phyloP scores from a whole-genome alignment of 768 basidiomycete species.

The Pleurotus tuber-regium region DNA sequence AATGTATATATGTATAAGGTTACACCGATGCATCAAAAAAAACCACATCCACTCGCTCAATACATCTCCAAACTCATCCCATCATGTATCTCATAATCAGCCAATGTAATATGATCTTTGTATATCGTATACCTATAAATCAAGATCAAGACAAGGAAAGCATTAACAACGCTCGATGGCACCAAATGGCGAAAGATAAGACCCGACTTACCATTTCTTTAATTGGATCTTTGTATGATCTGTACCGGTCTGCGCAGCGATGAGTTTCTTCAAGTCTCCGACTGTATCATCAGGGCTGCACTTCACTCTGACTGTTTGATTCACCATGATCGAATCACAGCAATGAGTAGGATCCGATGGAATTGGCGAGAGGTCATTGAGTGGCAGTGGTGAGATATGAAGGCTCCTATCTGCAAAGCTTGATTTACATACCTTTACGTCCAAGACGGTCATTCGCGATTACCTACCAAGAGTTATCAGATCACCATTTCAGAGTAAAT shows the following conservation, averaged over 20 bases:
- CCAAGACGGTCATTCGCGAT: slow-evolving; percentile 96
- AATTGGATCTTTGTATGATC: slow-evolving; percentile 81
- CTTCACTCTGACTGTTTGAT: slow-evolving; percentile 82
- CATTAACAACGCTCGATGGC: background rate
- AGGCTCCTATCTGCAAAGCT: too few relatives aligned
- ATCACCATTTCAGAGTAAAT: background rate
- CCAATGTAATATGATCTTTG: slow-evolving; percentile 93
- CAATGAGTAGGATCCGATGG: background rate
- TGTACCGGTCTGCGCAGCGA: slow-evolving; percentile 95
- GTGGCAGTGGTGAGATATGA: too few relatives aligned
- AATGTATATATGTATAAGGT: background rate
- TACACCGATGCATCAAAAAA: background rate
- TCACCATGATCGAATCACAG: background rate
- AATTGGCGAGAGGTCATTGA: too few relatives aligned
- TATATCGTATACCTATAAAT: slow-evolving; percentile 81
- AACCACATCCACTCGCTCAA: slow-evolving; percentile 29
- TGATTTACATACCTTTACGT: slow-evolving; percentile 67
- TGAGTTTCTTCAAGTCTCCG: slow-evolving; percentile 95
- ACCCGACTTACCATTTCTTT: slow-evolving; percentile 94
- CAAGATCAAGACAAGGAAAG: slow-evolving; percentile 1
- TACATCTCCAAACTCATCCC: slow-evolving; percentile 96
- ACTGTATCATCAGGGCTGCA: slow-evolving; percentile 95
- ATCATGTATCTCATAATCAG: slow-evolving; percentile 92
- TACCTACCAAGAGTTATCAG: slow-evolving; percentile 52
- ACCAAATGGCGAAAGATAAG: too few relatives aligned